phyloP scores from a whole-genome alignment of 2,329 filamentous ascomycete species.

The Claviceps lovelessii region DNA sequence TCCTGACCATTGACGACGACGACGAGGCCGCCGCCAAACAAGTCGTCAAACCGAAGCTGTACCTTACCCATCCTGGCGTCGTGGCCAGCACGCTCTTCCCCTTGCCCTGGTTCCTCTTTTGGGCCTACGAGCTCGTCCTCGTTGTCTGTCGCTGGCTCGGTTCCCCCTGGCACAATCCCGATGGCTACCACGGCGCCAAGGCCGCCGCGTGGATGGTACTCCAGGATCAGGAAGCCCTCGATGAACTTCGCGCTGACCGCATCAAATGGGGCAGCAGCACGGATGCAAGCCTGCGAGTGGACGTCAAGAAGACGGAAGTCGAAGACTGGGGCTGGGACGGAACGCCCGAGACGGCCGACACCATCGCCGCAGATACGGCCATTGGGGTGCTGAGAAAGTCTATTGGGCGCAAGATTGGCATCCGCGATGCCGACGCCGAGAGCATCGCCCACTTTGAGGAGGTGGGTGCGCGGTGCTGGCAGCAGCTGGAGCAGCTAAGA shows the following conservation, averaged over 20 bases:
- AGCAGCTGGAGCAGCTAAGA: slow-evolving; percentile 57
- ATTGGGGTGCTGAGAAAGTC: slow-evolving; percentile 34
- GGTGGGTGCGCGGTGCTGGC: slow-evolving; percentile 48
- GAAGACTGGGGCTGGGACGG: slow-evolving; percentile 72
- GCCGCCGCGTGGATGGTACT: slow-evolving; percentile 69
- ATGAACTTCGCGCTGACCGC: slow-evolving; percentile 38
- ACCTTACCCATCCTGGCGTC: slow-evolving; percentile 75
- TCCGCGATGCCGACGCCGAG: slow-evolving; percentile 45
- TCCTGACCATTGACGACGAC: slow-evolving; percentile 28
- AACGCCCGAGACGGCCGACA: slow-evolving; percentile 31
- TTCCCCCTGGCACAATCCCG: slow-evolving; percentile 73
- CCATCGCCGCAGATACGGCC: slow-evolving; percentile 27
- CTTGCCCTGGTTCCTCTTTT: slow-evolving; percentile 53
- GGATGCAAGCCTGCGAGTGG: slow-evolving; percentile 40
- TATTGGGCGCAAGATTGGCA: slow-evolving; percentile 44
- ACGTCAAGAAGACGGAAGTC: slow-evolving; percentile 65
- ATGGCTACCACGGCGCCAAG: slow-evolving; percentile 62
- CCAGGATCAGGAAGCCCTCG: slow-evolving; percentile 46
- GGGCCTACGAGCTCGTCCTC: slow-evolving; percentile 53
- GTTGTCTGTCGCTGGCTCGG: slow-evolving; percentile 63
- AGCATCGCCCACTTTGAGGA: slow-evolving; percentile 46
- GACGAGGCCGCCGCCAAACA: slow-evolving; percentile 3
- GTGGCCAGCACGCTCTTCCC: slow-evolving; percentile 71
- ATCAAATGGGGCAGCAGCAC: slow-evolving; percentile 76
- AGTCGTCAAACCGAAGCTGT: slow-evolving; percentile 43